Evolutionary conservation across 768 basidiomycete species (phyloP).

Genomic region (Phylloporus sp.): DNA sequence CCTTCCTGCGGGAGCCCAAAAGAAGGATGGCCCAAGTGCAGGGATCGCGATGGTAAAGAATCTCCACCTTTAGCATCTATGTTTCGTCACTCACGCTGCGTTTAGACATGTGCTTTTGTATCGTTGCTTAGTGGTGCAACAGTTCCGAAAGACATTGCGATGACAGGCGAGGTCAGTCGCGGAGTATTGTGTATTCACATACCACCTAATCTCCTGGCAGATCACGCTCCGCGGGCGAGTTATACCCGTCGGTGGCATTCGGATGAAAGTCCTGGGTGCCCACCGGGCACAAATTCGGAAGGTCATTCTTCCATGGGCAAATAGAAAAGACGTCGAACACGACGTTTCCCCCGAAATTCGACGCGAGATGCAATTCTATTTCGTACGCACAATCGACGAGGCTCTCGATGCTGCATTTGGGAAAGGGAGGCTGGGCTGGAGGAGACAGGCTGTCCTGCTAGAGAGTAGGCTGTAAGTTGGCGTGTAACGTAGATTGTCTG

Average conservation of each 20-base stretch:
- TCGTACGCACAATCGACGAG: slow-evolving; percentile 74
- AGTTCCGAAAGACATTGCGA: slow-evolving; percentile 68
- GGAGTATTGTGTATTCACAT: neutral
- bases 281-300: slow-evolving; percentile 81
- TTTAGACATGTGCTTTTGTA: slow-evolving; percentile 76
- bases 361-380: slow-evolving; percentile 74
- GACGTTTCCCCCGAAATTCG: slow-evolving; percentile 73
- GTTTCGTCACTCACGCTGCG: slow-evolving; percentile 1
- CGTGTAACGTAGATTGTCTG: neutral
- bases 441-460: slow-evolving; percentile 44
- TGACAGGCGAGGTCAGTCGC: slow-evolving; percentile 77
- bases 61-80: neutral
- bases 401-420: slow-evolving; percentile 83
- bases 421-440: slow-evolving; percentile 60
- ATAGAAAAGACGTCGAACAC: slow-evolving; percentile 82
- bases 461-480: slow-evolving; percentile 46
- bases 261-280: slow-evolving; percentile 87
- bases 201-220: slow-evolving; percentile 27
- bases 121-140: slow-evolving; percentile 75
- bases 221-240: slow-evolving; percentile 81
- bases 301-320: slow-evolving; percentile 79
- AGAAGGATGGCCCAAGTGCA: slow-evolving; percentile 91
- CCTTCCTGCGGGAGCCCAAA: slow-evolving; percentile 84
- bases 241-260: slow-evolving; percentile 84
- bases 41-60: slow-evolving; percentile 76